Evolutionary conservation across 108 stramenopile species (phyloP).

Genomic region (Cyclotella sp.): DNA sequence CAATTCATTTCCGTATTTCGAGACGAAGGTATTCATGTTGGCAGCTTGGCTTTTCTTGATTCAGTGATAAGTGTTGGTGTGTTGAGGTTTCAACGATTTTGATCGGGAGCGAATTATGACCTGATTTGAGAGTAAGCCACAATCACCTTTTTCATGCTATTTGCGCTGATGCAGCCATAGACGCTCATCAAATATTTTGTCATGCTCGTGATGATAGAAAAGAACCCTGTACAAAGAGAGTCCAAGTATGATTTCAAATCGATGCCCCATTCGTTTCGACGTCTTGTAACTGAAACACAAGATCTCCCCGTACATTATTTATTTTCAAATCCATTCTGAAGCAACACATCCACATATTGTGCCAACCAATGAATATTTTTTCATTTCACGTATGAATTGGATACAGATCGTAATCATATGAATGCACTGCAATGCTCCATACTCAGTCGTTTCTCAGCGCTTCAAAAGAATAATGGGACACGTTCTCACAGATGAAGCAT

Average conservation of each 20-base stretch:
- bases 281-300: too few species aligned
- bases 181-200: too few species aligned
- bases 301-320: too few species aligned
- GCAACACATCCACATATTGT: not conserved
- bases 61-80: not conserved
- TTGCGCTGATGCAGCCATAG: too few species aligned
- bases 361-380: not conserved
- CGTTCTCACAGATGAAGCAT: not conserved
- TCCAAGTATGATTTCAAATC: too few species aligned
- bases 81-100: not conserved
- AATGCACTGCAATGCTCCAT: slow-evolving; percentile 5
- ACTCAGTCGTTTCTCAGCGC: not conserved
- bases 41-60: not conserved
- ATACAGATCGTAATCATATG: not conserved
- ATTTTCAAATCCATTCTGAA: too few species aligned
- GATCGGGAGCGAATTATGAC: not conserved
- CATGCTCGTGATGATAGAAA: too few species aligned
- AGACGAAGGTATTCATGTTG: slow-evolving; percentile 12
- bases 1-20: not conserved
- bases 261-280: too few species aligned
- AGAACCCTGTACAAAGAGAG: too few species aligned
- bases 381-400: not conserved
- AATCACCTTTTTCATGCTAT: not conserved
- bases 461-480: not conserved
- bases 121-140: not conserved